These are phyloP conservation scores for Podaxis pistillaris DNA, from an alignment of 768 basidiomycete genomes.

Conservation along the genomic window DNA sequence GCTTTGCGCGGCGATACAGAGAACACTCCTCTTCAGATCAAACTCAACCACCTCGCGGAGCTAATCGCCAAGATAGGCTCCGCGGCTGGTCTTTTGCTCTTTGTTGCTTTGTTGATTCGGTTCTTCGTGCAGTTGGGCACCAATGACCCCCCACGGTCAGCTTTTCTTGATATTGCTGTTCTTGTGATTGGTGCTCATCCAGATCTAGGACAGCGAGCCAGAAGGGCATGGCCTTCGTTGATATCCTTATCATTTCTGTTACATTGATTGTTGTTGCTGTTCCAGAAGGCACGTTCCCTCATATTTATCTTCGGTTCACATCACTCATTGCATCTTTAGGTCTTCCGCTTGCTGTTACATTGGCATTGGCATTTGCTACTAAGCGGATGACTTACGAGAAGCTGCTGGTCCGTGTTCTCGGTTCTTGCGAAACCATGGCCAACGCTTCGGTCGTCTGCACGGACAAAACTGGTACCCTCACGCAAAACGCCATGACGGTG, in stretches of 20 bases:
- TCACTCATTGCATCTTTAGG: constrained; percentile 39
- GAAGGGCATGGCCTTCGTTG: constrained; percentile 88
- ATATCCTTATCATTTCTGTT: constrained; percentile 93
- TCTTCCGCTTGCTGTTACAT: constrained; percentile 91
- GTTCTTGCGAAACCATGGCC: constrained; percentile 98
- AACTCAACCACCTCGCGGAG: constrained; percentile 92
- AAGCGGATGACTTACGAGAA: constrained; percentile 98
- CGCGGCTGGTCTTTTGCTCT: constrained; percentile 77
- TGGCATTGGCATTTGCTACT: constrained; percentile 96
- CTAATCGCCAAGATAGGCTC: constrained; percentile 92
- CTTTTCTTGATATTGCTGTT: constrained; percentile 5
- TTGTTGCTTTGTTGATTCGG: constrained; percentile 83
- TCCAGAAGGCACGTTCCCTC: constrained; percentile 36
- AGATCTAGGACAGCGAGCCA: constrained; percentile 59
- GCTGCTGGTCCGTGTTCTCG: constrained; percentile 90
- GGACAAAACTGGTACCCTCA: constrained; percentile 96
- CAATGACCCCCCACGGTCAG: constrained; percentile 54
- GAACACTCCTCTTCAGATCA: constrained; percentile 90
- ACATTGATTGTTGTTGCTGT: constrained; percentile 63
- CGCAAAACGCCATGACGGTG: constrained; percentile 93
- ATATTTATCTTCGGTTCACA: constrained; percentile 9
- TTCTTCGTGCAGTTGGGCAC: constrained; percentile 89
- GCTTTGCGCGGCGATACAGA: constrained; percentile 86
- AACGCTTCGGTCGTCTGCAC: constrained; percentile 96
- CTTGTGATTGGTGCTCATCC: neutral